Conservation (phyloP, 805 yeast species). For the Candida xyloterini region DNA sequence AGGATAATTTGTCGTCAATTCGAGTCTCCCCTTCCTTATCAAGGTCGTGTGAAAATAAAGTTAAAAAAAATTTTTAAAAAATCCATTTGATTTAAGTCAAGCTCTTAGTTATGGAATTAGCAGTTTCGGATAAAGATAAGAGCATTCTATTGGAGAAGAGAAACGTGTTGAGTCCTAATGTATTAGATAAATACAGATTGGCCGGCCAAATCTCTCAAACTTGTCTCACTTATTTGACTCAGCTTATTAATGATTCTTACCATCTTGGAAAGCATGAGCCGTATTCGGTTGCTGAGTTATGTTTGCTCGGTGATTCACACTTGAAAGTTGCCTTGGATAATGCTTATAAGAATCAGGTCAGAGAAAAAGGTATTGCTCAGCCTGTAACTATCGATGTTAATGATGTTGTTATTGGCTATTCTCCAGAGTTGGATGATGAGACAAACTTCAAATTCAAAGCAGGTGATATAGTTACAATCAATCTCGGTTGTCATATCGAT, state of each 20-base stretch:
- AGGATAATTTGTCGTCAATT: too few species aligned
- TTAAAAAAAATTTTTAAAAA: conserved; percentile 10
- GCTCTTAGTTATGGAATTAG: conserved; percentile 58
- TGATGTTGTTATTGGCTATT: conserved; percentile 71
- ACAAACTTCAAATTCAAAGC: conserved; percentile 47
- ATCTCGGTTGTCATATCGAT: conserved; percentile 89
- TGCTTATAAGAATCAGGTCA: conserved; percentile 59
- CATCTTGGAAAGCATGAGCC: conserved; percentile 52
- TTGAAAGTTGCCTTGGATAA: conserved; percentile 55
- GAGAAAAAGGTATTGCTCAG: conserved; percentile 88
- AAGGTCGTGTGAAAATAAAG: conserved; percentile 4
- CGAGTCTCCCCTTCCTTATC: conserved; percentile 3
- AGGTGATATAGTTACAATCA: conserved; percentile 84
- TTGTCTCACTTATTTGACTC: conserved; percentile 61
- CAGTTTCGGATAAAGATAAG: conserved; percentile 71
- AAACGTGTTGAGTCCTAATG: conserved; percentile 59
- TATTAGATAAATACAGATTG: conserved; percentile 76
- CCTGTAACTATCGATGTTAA: conserved; percentile 90
- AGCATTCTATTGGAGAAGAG: conserved; percentile 68
- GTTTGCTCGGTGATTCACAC: conserved; percentile 78
- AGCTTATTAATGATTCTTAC: conserved; percentile 69
- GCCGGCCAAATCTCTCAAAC: conserved; percentile 92
- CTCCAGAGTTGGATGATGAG: conserved; percentile 78
- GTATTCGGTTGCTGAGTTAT: conserved; percentile 64
- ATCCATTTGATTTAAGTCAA: conserved; percentile 5